Conservation (phyloP, 2,329 filamentous ascomycete species). For the Fusarium compactum region DNA sequence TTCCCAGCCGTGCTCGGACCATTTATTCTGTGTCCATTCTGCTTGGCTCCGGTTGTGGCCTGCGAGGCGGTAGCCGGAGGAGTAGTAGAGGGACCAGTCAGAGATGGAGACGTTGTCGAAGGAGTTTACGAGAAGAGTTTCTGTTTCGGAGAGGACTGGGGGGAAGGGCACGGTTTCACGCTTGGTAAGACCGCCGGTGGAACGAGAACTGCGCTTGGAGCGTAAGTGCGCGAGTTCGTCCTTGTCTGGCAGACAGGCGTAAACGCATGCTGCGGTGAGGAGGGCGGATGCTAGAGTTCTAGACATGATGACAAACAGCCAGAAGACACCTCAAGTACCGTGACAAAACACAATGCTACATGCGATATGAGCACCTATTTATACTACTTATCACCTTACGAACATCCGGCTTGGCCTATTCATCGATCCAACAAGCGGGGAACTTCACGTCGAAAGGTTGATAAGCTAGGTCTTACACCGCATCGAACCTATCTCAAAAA, state of each 20-base stretch:
- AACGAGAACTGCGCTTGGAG: conserved; percentile 1
- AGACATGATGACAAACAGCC: conserved; percentile 4
- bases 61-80: conserved; percentile 35
- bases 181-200: conserved; percentile 12
- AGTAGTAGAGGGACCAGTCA: conserved; percentile 40
- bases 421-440: conserved; percentile 12
- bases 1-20: conserved; percentile 35
- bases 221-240: conserved; percentile 22
- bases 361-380: not conserved
- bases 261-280: conserved; percentile 30
- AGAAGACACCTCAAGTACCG: not conserved
- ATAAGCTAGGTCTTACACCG: conserved; percentile 37
- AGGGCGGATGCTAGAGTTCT: conserved; percentile 21
- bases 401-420: not conserved
- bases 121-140: conserved; percentile 24
- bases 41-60: conserved; percentile 35
- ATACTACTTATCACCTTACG: not conserved
- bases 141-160: conserved; percentile 8
- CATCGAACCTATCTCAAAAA: conserved; percentile 12
- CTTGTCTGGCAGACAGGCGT: conserved; percentile 33
- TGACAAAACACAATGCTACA: accelerated
- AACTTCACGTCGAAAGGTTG: not conserved
- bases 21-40: conserved; percentile 39
- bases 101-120: conserved; percentile 34
- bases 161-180: conserved; percentile 21